Evolutionary conservation across 768 basidiomycete species (phyloP), one percentile per base, ranked within the genome.

Genomic region (Tylopilus balloui): DNA sequence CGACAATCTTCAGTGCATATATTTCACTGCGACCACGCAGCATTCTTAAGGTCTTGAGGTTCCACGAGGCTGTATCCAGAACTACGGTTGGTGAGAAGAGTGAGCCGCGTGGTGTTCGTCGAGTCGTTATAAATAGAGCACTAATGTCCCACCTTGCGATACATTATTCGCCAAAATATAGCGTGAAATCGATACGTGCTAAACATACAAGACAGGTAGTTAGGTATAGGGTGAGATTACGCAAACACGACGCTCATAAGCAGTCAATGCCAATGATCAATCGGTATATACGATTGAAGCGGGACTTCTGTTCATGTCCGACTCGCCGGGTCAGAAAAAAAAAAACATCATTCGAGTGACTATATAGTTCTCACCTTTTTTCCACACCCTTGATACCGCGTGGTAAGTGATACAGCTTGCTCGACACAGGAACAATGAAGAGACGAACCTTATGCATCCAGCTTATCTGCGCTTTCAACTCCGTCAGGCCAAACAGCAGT

Each of bases 391-490:
- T 29, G 11, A 31, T 8, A 20, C 4, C 1, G 10, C 25, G 47
- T 14, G 9, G 13, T 57, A 11, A 49, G 27, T 37, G 5, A 44
- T 17, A 27, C 14, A 14, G n/a, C 11, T 23, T 15, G 8, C 29
- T 23, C 21, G 8, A n/a, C 3, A 2, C 12, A 5, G 8, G 7
- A 1, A 17, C 5, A 7, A 42, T 24, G 20, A 38, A 3, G 23
- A 28, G 31, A 45, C 56, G 28, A 4, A 62, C 59, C 50, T 21
- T 35, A 4, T 76, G 67, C 14, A 56, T 59, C 77, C 77, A 78
- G 2, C 64, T 58, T 21, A 76, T 66, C 29, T 76, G 70, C 0
- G 74, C 77, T 51, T 73, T 72, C 19, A 77, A 50, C 42, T 78
- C 76, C 0, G 74, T 72, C 15, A 69, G 47, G 2, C 77, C 77